Base-by-base conservation (phyloP, 2,329 filamentous ascomycete species). In the Coniochaeta ligniaria region DNA sequence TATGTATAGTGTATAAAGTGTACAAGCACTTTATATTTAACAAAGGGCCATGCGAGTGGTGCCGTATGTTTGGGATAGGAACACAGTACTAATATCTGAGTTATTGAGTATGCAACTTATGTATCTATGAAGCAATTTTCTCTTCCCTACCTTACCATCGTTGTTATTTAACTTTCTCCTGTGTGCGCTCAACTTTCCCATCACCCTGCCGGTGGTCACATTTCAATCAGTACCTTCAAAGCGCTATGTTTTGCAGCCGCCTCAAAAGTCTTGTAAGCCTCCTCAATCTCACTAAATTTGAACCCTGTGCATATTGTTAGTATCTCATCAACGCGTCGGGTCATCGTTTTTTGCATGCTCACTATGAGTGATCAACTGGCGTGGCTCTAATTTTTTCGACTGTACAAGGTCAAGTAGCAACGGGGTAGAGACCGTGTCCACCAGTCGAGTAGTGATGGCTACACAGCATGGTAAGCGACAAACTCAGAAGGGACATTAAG, bases 371-470 rank as follows among this genome's bases (percentile, higher is more conserved):
- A 81, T 76, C 17, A 82, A 68, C 60, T 74, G 69, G 0, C 70
- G 67, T 6, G 77, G 75, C 31, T 78, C 69, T 12, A 82, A 62
- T 55, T 73, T 76, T 11, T 74, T 73, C 0, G 78, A 69, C 28
- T 72, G 65, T 14, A 78, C 75, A 12, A 81, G 68, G 63, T 77
- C 78, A n/a, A 81, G 63, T 16, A 82, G 68, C 75, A 80, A 80
- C 0, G 79, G 78, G 11, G 77, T 79, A 0, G 79, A 77, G 2
- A 73, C 72, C 0, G 78, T 75, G 64, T 82, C 77, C 4, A 82
- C 78, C 1, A 82, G 69, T 14, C 75, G 68, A 1, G 78, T 81
- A 0, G 77, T 80, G 58, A 82, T 78, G 33, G 71, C 75, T 76
- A 8, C 1, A 63, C 33, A 55, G 52, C 14, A 55, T 43, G 22